Evolutionary conservation across 306 rosid species (phyloP), one percentile per base, ranked within the genome.

Genomic region (Ceratonia siliqua): DNA sequence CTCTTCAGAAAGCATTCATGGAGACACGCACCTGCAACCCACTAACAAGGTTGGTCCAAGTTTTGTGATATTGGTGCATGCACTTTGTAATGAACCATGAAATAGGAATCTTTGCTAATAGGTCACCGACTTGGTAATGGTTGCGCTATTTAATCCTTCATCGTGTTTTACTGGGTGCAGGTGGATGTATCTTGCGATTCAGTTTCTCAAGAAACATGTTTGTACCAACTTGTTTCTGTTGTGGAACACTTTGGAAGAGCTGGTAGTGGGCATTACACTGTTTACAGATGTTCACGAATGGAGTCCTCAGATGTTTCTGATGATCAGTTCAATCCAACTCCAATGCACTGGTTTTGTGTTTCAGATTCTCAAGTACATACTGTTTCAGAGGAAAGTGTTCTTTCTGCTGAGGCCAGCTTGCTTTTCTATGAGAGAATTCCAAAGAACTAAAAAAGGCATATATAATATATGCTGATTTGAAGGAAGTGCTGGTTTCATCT

Each of bases 191-290:
- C 81, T 72, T 11, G 72, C 63, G 71, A 45, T 36, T 32, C 63
- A 32, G 81, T 62, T 43, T 67, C 91, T 39, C 56, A 76, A 62
- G 83, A 84, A 78, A 48, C 85, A 42, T 82, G 85, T 70, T 81
- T 86, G 55, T 90, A 94, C 73, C 88, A 27, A 70, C 89, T 94
- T 56, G 95, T 87, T 85, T 87, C 97, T 52, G 91, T 85, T 15
- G 97, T 92, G 78, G 93, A 90, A 78, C 97, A 94, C 81, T 90
- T 84, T 64, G 99, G 97, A 77, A 82, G 68, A 78, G 87, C 93
- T 3, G 96, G 96, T 32, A 78, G 92, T 2, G 97, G 99, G 70
- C 99, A 94, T 87, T 94, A 94, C 85, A 94, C 90, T n/a, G 93
- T 91, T 63, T 89, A 90, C 78, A 88, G 96, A 83, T 75, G 93